phyloP scores from a whole-genome alignment of 1,284 basidiomycete genomes.

The Macrocystidia cucumis region DNA sequence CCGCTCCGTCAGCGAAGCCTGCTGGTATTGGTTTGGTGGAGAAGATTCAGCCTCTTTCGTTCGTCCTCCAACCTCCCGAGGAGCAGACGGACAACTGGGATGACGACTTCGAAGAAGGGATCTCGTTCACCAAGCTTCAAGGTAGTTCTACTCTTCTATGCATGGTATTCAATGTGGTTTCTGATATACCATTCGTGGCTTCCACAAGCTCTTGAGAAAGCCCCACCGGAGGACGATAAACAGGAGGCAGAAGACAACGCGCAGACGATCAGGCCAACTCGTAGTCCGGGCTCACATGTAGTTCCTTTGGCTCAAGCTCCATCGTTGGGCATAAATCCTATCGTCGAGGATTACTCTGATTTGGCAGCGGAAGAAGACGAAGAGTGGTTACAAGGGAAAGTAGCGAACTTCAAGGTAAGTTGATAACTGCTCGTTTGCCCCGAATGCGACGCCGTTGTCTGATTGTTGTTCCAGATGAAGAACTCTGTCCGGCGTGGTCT shows the following conservation, averaged over 20 bases:
- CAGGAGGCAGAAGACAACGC: conserved; percentile 64
- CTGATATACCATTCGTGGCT: conserved; percentile 4
- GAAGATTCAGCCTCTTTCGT: conserved; percentile 50
- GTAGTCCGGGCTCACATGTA: conserved; percentile 50
- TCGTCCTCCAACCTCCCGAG: conserved; percentile 60
- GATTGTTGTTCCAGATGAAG: conserved; percentile 41
- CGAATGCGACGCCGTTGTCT: conserved; percentile 2
- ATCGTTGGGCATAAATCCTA: conserved; percentile 49
- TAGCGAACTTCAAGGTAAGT: conserved; percentile 73
- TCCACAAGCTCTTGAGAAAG: conserved; percentile 52
- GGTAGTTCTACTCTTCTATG: conserved; percentile 36
- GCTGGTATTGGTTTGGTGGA: conserved; percentile 36
- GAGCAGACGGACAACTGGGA: conserved; percentile 95
- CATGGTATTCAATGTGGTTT: neutral
- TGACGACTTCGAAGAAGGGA: conserved; percentile 93
- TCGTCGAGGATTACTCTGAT: conserved; percentile 89
- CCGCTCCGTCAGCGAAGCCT: conserved; percentile 23
- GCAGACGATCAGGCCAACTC: conserved; percentile 66
- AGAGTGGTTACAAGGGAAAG: conserved; percentile 62
- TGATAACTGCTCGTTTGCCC: no score
- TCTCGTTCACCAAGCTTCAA: conserved; percentile 80
- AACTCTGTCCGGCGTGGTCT: conserved; percentile 65
- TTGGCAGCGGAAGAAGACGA: conserved; percentile 72
- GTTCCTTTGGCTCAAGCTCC: conserved; percentile 56
- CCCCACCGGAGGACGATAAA: conserved; percentile 51